A percentile compares a stretch with the other conserved stretches of the same genome.
phyloP scores from a whole-genome alignment of 1,284 basidiomycete species.

The Papiliotrema nemorosa region DNA sequence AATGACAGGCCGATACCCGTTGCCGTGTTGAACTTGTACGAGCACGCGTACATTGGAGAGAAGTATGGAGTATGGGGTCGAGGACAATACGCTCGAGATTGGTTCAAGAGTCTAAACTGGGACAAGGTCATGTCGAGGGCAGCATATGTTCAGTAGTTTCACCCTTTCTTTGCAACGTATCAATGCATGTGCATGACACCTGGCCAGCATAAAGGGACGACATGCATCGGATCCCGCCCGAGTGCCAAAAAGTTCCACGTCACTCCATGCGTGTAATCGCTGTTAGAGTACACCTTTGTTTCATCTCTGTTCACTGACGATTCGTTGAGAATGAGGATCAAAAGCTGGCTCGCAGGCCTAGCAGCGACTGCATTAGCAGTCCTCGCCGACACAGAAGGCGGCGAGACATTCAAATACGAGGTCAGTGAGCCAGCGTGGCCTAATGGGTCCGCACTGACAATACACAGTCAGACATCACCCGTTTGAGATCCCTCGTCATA shows the following conservation, averaged over 20 bases:
- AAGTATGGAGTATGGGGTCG: conserved; percentile 93
- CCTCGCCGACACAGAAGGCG: conserved; percentile 60
- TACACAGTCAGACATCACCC: conserved; percentile 86
- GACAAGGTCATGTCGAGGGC: conserved; percentile 53
- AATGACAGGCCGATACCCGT: conserved; percentile 30
- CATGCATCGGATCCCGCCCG: too few relatives aligned
- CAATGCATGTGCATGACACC: too few relatives aligned
- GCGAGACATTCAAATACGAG: conserved; percentile 61
- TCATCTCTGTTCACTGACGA: background rate
- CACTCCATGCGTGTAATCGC: background rate
- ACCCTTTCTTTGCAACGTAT: too few relatives aligned
- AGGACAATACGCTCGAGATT: conserved; percentile 80
- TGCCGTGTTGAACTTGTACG: conserved; percentile 80
- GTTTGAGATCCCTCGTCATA: conserved; percentile 86
- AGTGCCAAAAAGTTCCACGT: conserved; percentile 2
- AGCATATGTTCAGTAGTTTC: background rate
- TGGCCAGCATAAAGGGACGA: too few relatives aligned
- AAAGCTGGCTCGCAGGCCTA: conserved; percentile 14
- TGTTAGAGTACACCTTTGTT: background rate
- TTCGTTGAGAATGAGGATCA: conserved; percentile 19
- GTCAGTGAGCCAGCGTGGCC: conserved; percentile 50
- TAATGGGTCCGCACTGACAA: background rate
- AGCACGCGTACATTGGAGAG: conserved; percentile 85
- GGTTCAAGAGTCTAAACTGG: conserved; percentile 91
- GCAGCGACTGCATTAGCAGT: conserved; percentile 53